Evolutionary conservation across 2,329 filamentous ascomycete species (phyloP).

Genomic region (Pyrenochaeta sp.): DNA sequence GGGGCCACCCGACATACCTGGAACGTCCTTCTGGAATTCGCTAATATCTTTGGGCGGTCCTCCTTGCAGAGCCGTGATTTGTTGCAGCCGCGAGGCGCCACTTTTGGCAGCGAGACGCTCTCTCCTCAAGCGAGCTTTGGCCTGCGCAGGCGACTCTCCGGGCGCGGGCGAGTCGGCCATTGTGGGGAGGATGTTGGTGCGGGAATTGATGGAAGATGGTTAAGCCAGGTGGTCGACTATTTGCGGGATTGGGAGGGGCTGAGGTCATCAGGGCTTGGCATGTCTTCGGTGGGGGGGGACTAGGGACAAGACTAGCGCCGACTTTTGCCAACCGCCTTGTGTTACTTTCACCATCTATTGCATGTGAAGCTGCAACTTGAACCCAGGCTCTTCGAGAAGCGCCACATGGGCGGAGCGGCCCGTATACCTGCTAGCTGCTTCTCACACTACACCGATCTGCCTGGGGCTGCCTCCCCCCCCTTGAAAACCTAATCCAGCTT

Average conservation of each 20-base stretch:
- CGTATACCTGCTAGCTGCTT: too few relatives aligned
- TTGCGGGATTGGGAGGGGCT: constrained; percentile 3
- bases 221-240: constrained; percentile 1
- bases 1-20: constrained; percentile 38
- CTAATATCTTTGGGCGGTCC: constrained; percentile 54
- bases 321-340: background rate
- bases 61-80: constrained; percentile 74
- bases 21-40: constrained; percentile 45
- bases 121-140: constrained; percentile 76
- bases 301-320: background rate
- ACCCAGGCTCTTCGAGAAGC: background rate
- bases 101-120: constrained; percentile 82
- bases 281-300: background rate
- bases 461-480: too few relatives aligned
- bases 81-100: constrained; percentile 74
- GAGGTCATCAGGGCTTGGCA: constrained; percentile 27
- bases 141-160: constrained; percentile 54
- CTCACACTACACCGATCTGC: too few relatives aligned
- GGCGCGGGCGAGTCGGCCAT: constrained; percentile 38
- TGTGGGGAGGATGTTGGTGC: constrained; percentile 1
- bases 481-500: too few relatives aligned
- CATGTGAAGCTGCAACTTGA: background rate
- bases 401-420: too few relatives aligned
- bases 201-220: constrained; percentile 4
- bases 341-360: background rate